Percentiles rank a stretch among this genome's conserved stretches.
These are phyloP conservation scores for Brassica incana DNA, from an alignment of 345 rosid genomes.

Conservation along the genomic window DNA sequence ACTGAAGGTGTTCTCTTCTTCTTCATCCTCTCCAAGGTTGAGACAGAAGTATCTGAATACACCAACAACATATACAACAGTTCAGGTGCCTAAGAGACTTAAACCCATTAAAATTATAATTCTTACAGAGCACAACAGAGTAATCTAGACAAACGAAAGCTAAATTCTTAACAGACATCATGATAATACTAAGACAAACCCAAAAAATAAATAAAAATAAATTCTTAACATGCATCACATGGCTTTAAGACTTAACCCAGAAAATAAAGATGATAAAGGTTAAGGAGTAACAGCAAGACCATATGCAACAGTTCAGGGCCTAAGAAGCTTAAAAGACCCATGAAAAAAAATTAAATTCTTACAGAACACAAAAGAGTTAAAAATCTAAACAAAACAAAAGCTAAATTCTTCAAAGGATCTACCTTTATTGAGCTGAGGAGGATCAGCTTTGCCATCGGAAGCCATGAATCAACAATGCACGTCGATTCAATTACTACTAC, in stretches of 20 bases:
- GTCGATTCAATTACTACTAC: constrained; percentile 22
- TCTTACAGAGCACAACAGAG: background rate
- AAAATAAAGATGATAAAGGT: background rate
- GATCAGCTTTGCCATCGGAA: constrained; percentile 61
- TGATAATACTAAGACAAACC: background rate
- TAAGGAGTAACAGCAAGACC: background rate
- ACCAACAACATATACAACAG: constrained; percentile 14
- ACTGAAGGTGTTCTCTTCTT: constrained; percentile 67
- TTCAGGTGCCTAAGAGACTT: background rate
- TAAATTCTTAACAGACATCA: background rate
- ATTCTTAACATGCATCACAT: too few relatives aligned
- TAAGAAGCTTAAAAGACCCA: background rate
- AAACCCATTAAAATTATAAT: background rate
- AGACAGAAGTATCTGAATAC: constrained; percentile 41
- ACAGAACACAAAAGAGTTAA: background rate
- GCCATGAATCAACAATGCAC: constrained; percentile 53
- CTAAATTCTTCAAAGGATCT: background rate
- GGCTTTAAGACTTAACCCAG: background rate
- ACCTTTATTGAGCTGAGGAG: constrained; percentile 74
- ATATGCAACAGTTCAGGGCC: background rate
- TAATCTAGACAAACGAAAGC: background rate
- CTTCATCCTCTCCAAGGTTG: constrained; percentile 48
- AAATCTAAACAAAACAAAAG: background rate
- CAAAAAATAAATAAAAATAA: background rate
- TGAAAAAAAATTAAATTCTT: background rate